Evolutionary conservation across 257 asterid genomes (phyloP).

Genomic region (Agastache rugosa): DNA sequence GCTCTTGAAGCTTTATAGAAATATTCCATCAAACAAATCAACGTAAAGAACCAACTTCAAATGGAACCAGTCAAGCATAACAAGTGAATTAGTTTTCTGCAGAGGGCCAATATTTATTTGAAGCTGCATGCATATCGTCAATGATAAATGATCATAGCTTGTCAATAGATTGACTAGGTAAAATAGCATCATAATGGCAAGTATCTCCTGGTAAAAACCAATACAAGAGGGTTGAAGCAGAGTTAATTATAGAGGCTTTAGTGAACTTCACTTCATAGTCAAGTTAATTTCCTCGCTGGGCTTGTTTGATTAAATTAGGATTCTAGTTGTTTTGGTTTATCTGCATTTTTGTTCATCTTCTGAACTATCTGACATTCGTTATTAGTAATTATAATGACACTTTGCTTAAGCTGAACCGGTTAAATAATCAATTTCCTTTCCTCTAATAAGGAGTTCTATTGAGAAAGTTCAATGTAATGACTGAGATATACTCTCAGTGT

Average conservation of each 20-base stretch:
- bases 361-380: neutral
- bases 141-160: neutral
- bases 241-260: neutral
- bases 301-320: neutral
- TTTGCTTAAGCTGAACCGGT: slow-evolving; percentile 21
- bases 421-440: neutral
- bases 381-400: neutral
- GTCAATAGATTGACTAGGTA: too few species aligned
- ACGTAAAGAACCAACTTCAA: neutral
- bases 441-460: slow-evolving; percentile 7
- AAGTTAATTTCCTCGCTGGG: neutral
- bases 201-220: neutral
- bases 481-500: slow-evolving; percentile 22
- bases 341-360: neutral
- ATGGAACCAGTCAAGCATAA: neutral
- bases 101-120: neutral
- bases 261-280: neutral
- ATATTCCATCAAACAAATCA: neutral
- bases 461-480: slow-evolving; percentile 10
- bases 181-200: neutral
- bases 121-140: neutral
- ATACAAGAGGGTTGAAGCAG: neutral
- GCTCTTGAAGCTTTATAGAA: neutral
- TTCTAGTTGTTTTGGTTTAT: neutral
- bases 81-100: neutral